Evolutionary conservation across 192 early-diverging fungal genomes (phyloP).

Genomic region (Coemansia sp.): DNA sequence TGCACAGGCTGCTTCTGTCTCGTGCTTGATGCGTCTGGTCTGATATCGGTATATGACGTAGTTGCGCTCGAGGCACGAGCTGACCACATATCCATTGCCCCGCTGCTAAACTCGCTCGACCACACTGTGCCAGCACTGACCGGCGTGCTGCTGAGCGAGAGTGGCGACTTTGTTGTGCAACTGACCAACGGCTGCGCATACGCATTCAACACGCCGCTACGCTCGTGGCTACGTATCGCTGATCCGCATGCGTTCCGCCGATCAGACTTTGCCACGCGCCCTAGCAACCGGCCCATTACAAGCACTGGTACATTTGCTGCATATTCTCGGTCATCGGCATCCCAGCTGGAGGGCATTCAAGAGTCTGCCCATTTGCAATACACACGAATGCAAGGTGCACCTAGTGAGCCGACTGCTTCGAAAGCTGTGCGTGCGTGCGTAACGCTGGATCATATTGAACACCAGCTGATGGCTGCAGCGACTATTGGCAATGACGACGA

Average conservation of each 20-base stretch:
- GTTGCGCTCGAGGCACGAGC: not conserved
- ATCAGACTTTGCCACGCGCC: slow-evolving; percentile 22
- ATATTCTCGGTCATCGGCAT: not conserved
- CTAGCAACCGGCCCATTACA: not conserved
- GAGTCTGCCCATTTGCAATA: not conserved
- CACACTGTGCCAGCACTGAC: slow-evolving; percentile 19
- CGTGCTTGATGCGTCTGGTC: slow-evolving; percentile 27
- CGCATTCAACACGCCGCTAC: slow-evolving; percentile 13
- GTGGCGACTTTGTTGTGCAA: slow-evolving; percentile 16
- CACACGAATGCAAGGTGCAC: not conserved
- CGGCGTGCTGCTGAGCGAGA: slow-evolving; percentile 9
- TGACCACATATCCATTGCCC: slow-evolving; percentile 32
- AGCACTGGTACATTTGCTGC: not conserved
- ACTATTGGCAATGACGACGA: slow-evolving; percentile 18
- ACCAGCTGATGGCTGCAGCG: slow-evolving; percentile 21
- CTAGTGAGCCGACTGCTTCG: not conserved
- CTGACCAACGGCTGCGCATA: slow-evolving; percentile 35
- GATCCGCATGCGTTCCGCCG: slow-evolving; percentile 17
- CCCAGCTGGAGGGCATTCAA: slow-evolving; percentile 12
- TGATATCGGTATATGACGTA: slow-evolving; percentile 31
- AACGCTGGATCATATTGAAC: slow-evolving; percentile 54
- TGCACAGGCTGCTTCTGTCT: slow-evolving; percentile 29
- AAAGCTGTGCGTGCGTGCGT: not conserved
- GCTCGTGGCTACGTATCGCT: slow-evolving; percentile 29
- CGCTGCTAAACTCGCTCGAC: slow-evolving; percentile 34